A percentile compares a stretch with the other conserved stretches of the same genome.
Conservation (phyloP, 1,139 yeast species). For the Scheffersomyces titani region DNA sequence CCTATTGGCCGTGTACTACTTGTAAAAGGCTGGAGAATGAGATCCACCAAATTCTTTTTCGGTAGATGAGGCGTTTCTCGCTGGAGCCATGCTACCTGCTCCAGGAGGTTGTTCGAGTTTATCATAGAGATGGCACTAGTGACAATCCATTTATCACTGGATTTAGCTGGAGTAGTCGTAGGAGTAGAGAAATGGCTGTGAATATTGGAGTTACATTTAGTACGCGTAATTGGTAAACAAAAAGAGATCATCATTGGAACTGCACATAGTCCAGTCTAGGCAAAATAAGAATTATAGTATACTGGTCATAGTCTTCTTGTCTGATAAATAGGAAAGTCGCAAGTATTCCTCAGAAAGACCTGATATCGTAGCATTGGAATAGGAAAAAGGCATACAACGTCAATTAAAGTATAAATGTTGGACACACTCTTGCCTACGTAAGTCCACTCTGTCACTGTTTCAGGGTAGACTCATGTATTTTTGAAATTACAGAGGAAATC, state of each 20-base stretch:
- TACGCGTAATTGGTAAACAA: neutral
- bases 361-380: too few relatives aligned
- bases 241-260: neutral
- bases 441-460: too few relatives aligned
- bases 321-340: neutral
- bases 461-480: too few relatives aligned
- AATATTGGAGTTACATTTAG: neutral
- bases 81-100: conserved; percentile 12
- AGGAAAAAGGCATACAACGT: too few relatives aligned
- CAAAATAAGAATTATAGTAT: neutral
- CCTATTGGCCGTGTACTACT: neutral
- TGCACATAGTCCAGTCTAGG: neutral
- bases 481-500: too few relatives aligned
- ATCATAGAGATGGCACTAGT: conserved; percentile 3
- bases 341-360: too few relatives aligned
- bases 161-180: neutral
- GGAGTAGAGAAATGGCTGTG: neutral
- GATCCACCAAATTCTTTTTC: conserved; percentile 3
- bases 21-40: conserved; percentile 6
- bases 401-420: too few relatives aligned
- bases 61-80: conserved; percentile 10
- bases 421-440: too few relatives aligned
- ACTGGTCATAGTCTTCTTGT: too few relatives aligned
- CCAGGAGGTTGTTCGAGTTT: conserved; percentile 11
- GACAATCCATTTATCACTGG: neutral